Conservation (phyloP, 129 eudicot genomes). For the Ambrosia trifida region DNA sequence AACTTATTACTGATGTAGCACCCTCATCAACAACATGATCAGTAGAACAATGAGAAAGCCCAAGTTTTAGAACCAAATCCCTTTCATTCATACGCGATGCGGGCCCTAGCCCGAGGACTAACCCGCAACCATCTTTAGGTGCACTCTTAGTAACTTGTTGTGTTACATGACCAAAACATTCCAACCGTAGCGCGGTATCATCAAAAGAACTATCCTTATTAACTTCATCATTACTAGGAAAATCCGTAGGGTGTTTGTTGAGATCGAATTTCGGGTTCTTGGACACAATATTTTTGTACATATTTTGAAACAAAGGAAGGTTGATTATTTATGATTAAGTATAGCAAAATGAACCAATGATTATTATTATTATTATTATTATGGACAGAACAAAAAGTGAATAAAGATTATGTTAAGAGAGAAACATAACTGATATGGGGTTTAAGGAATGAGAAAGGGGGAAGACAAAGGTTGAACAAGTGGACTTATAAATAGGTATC, state of each 20-base stretch:
- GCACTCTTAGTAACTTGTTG: conserved; percentile 28
- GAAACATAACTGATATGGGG: conserved; percentile 5
- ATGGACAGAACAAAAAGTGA: background rate
- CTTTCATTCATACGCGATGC: conserved; percentile 40
- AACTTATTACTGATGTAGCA: conserved; percentile 73
- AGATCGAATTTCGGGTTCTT: conserved; percentile 43
- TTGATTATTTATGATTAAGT: too few relatives aligned
- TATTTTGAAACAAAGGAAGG: conserved; percentile 3
- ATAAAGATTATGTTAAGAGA: conserved; percentile 9
- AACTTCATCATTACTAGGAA: conserved; percentile 37
- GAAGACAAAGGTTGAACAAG: conserved; percentile 24
- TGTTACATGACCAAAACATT: conserved; percentile 54
- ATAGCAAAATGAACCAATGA: too few relatives aligned
- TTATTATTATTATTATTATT: too few relatives aligned
- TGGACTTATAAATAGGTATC: conserved; percentile 38
- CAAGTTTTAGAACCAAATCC: conserved; percentile 40
- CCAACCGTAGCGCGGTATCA: conserved; percentile 79
- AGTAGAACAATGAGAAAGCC: conserved; percentile 48
- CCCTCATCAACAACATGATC: conserved; percentile 70
- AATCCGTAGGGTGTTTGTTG: conserved; percentile 31
- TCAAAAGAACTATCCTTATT: conserved; percentile 31
- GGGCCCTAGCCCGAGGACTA: conserved; percentile 91
- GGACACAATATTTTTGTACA: conserved; percentile 24
- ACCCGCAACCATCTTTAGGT: conserved; percentile 56
- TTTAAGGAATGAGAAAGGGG: conserved; percentile 4